Conservation (phyloP, 1,139 yeast genomes). For the Kluyveromyces sp. region DNA sequence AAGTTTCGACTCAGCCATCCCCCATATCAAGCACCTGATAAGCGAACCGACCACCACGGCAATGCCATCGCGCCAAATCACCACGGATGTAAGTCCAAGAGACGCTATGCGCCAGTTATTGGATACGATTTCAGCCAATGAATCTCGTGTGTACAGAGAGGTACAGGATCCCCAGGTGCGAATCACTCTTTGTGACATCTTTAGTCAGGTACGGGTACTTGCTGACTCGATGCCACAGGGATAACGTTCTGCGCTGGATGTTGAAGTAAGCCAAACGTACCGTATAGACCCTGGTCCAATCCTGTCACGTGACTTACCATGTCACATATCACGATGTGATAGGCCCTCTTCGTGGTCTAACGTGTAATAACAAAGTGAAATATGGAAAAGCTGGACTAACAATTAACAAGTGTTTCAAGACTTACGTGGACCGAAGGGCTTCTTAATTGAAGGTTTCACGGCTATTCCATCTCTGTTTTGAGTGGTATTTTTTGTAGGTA, state of each 20-base stretch:
- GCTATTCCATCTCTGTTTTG: too few species aligned
- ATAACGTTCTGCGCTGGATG: too few species aligned
- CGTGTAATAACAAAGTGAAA: background rate
- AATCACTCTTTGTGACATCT: slow-evolving; percentile 10
- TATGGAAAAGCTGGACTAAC: background rate
- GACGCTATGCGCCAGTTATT: slow-evolving; percentile 4
- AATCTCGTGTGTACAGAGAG: slow-evolving; percentile 14
- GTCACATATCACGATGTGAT: background rate
- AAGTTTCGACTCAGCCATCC: background rate
- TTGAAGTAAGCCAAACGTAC: too few species aligned
- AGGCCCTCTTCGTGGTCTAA: background rate
- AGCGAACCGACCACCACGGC: background rate
- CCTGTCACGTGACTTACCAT: background rate
- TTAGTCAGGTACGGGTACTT: slow-evolving; percentile 9
- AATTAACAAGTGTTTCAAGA: too few species aligned
- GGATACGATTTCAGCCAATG: slow-evolving; percentile 10
- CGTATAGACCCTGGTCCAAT: too few species aligned
- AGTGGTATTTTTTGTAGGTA: too few species aligned
- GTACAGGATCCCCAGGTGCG: slow-evolving; percentile 8
- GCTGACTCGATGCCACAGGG: slow-evolving; percentile 1
- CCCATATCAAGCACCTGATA: background rate
- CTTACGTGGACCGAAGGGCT: background rate
- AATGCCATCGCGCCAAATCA: background rate
- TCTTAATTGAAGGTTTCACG: too few species aligned
- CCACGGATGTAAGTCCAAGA: background rate